Evolutionary conservation across 768 basidiomycete genomes (phyloP).

Genomic region (Pulveroboletus ravenelii): DNA sequence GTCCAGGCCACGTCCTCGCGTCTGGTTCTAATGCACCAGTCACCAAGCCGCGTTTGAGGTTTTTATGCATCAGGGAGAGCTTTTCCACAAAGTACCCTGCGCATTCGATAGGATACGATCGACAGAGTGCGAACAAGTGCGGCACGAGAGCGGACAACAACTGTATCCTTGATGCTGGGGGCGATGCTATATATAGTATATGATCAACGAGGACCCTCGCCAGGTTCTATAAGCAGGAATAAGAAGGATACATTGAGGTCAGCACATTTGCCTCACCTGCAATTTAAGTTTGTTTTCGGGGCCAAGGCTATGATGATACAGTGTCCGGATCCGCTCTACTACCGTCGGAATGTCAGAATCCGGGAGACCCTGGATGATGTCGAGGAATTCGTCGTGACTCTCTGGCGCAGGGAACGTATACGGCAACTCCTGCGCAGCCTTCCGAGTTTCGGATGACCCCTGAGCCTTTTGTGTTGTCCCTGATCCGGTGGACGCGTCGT

Average conservation of each 20-base stretch:
- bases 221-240: slow-evolving; percentile 49
- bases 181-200: slow-evolving; percentile 68
- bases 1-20: slow-evolving; percentile 85
- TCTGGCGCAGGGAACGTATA: slow-evolving; percentile 90
- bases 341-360: slow-evolving; percentile 75
- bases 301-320: slow-evolving; percentile 90
- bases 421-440: slow-evolving; percentile 62
- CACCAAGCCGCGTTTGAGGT: slow-evolving; percentile 77
- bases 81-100: slow-evolving; percentile 81
- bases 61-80: slow-evolving; percentile 88
- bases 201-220: slow-evolving; percentile 83
- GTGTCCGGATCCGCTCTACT: slow-evolving; percentile 81
- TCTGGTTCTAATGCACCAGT: slow-evolving; percentile 54
- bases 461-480: slow-evolving; percentile 30
- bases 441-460: slow-evolving; percentile 29
- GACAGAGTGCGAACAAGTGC: slow-evolving; percentile 74
- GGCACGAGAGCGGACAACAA: slow-evolving; percentile 65
- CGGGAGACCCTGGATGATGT: slow-evolving; percentile 65
- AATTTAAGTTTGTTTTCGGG: slow-evolving; percentile 90
- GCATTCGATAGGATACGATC: slow-evolving; percentile 73
- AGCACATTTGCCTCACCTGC: slow-evolving; percentile 52
- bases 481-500: slow-evolving; percentile 41
- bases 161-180: slow-evolving; percentile 54
- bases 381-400: slow-evolving; percentile 85
- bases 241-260: background rate